These are phyloP conservation scores for Pythium myriotylum DNA, from an alignment of 352 stramenopile species.

Conservation along the genomic window DNA sequence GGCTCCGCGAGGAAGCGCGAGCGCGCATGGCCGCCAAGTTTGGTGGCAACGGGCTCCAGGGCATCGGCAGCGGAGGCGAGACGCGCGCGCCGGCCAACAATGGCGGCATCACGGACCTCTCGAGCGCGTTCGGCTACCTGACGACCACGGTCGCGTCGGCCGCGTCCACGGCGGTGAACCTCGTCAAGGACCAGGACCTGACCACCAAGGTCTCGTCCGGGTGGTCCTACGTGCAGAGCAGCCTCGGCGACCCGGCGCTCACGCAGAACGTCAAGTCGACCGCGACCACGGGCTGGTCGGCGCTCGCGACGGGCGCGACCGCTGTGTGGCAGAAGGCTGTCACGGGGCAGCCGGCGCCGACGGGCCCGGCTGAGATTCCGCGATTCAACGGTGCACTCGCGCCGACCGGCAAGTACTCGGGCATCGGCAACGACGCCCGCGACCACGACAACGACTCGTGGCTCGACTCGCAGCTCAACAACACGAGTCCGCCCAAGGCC, in stretches of 20 bases:
- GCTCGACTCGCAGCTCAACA: constrained; percentile 61
- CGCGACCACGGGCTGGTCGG: constrained; percentile 72
- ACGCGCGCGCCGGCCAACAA: constrained; percentile 42
- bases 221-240: constrained; percentile 79
- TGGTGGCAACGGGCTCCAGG: constrained; percentile 69
- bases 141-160: constrained; percentile 71
- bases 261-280: constrained; percentile 82
- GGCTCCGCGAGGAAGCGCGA: constrained; percentile 71
- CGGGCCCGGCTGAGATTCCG: constrained; percentile 42
- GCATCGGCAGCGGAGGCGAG: constrained; percentile 75
- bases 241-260: constrained; percentile 69
- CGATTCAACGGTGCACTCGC: constrained; percentile 59
- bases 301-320: constrained; percentile 64
- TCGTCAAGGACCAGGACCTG: constrained; percentile 80
- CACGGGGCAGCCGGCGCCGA: constrained; percentile 10
- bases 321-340: constrained; percentile 57
- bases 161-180: constrained; percentile 59
- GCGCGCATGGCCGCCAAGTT: constrained; percentile 85
- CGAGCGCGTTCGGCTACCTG: constrained; percentile 74
- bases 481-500: constrained; percentile 28
- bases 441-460: constrained; percentile 73
- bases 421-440: constrained; percentile 49
- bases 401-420: constrained; percentile 65
- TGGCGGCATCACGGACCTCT: constrained; percentile 56
- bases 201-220: constrained; percentile 76